phyloP scores from a whole-genome alignment of 148 eudicot genomes.

The Spergularia bocconei region DNA sequence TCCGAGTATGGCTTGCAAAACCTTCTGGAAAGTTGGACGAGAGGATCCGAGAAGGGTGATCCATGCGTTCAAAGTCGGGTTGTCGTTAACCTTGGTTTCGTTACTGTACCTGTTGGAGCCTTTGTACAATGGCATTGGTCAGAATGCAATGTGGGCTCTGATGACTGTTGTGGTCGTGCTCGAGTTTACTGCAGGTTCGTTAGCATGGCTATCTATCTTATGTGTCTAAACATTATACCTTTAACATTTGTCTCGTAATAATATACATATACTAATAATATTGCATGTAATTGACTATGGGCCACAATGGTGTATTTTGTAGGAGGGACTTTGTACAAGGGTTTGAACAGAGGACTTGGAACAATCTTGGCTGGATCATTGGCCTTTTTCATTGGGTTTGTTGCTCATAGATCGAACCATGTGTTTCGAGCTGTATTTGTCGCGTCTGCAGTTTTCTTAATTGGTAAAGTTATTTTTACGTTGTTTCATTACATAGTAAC shows the following conservation, averaged over 20 bases:
- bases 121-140: slow-evolving; percentile 59
- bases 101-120: slow-evolving; percentile 75
- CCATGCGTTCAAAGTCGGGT: slow-evolving; percentile 80
- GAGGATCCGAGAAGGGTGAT: slow-evolving; percentile 75
- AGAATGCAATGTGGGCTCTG: slow-evolving; percentile 87
- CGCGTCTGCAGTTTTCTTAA: slow-evolving; percentile 58
- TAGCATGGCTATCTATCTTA: background rate
- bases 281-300: background rate
- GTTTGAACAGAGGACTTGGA: slow-evolving; percentile 85
- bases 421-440: slow-evolving; percentile 66
- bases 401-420: slow-evolving; percentile 47
- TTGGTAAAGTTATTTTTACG: slow-evolving; percentile 41
- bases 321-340: slow-evolving; percentile 98
- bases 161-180: slow-evolving; percentile 97
- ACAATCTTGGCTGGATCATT: slow-evolving; percentile 77
- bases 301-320: background rate
- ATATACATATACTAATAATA: too few species aligned
- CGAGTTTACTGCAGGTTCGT: slow-evolving; percentile 86
- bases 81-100: slow-evolving; percentile 70
- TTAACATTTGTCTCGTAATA: too few species aligned
- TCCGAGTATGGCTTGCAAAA: slow-evolving; percentile 31
- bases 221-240: too few species aligned
- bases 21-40: slow-evolving; percentile 50
- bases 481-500: background rate
- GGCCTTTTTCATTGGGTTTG: slow-evolving; percentile 64